Evolutionary conservation across 192 early-diverging fungal species (phyloP).

Genomic region (Coemansia sp.): DNA sequence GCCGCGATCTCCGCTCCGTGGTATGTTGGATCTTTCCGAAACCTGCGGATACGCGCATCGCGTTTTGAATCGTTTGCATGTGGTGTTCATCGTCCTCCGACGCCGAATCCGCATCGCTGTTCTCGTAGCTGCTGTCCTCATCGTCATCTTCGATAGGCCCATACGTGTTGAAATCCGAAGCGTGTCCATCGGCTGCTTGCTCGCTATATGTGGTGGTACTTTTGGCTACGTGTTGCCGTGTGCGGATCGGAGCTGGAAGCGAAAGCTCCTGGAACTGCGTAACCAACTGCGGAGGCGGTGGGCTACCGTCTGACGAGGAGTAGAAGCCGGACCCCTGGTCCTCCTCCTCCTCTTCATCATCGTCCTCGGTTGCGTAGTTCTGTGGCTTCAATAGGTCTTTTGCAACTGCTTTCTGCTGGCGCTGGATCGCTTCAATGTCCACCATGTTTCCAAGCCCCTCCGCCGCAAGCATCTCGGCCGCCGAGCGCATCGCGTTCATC

Average conservation of each 20-base stretch:
- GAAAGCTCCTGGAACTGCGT: not conserved
- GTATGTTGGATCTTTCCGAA: slow-evolving; percentile 3
- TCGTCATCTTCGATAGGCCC: slow-evolving; percentile 14
- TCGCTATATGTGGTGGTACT: not conserved
- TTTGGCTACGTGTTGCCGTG: not conserved
- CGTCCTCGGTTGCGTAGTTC: not conserved
- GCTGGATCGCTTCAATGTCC: slow-evolving; percentile 32
- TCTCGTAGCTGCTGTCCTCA: slow-evolving; percentile 43
- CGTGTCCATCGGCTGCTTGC: not conserved
- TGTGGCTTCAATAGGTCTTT: not conserved
- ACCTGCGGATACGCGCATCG: slow-evolving; percentile 16
- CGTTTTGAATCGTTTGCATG: slow-evolving; percentile 21
- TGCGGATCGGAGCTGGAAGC: not conserved
- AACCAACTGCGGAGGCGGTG: not conserved
- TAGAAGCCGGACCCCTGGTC: not conserved
- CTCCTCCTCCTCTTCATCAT: not conserved
- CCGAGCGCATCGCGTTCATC: slow-evolving; percentile 31
- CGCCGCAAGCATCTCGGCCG: slow-evolving; percentile 40
- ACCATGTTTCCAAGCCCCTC: slow-evolving; percentile 41
- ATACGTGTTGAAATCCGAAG: not conserved
- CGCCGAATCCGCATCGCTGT: slow-evolving; percentile 12
- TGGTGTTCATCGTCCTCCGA: slow-evolving; percentile 26
- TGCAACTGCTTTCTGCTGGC: slow-evolving; percentile 1
- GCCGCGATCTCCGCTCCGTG: not conserved
- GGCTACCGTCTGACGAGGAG: not conserved